Evolutionary conservation across 345 rosid species (phyloP).

Genomic region (Pseudoturritis turrita): DNA sequence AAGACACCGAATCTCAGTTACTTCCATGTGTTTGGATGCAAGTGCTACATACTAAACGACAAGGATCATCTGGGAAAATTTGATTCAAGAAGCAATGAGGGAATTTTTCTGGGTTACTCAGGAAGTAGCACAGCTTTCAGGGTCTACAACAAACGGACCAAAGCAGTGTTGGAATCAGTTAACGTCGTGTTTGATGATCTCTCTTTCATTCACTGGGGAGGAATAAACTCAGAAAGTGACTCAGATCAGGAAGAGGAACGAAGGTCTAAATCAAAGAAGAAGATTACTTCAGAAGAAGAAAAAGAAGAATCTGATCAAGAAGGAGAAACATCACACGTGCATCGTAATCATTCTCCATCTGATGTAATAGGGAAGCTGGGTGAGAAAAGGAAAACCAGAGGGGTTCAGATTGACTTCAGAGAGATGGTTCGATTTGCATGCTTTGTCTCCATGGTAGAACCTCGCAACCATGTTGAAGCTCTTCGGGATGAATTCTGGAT

Average conservation of each 20-base stretch:
- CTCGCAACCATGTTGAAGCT: too few species aligned
- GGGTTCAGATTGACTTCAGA: background rate
- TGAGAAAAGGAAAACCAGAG: background rate
- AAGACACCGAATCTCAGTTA: background rate
- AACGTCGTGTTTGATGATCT: background rate
- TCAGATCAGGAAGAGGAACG: too few species aligned
- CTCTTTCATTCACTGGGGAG: fast-evolving
- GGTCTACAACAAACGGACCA: background rate
- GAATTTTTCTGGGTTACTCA: background rate
- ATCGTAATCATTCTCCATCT: background rate
- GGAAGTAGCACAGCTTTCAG: background rate
- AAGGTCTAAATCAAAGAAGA: too few species aligned
- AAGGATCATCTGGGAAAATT: background rate
- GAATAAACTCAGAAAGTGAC: background rate
- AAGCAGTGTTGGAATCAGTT: background rate
- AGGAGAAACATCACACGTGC: background rate
- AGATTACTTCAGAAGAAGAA: too few species aligned
- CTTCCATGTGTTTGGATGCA: background rate
- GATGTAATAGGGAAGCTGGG: background rate
- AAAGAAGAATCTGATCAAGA: background rate
- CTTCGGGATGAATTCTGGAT: too few species aligned
- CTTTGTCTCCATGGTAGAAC: too few species aligned
- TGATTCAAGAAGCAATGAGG: background rate
- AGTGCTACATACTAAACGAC: background rate
- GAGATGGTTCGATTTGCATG: background rate